Conservation (phyloP, 2,329 filamentous ascomycete species). For the Alternaria incomplexa region DNA sequence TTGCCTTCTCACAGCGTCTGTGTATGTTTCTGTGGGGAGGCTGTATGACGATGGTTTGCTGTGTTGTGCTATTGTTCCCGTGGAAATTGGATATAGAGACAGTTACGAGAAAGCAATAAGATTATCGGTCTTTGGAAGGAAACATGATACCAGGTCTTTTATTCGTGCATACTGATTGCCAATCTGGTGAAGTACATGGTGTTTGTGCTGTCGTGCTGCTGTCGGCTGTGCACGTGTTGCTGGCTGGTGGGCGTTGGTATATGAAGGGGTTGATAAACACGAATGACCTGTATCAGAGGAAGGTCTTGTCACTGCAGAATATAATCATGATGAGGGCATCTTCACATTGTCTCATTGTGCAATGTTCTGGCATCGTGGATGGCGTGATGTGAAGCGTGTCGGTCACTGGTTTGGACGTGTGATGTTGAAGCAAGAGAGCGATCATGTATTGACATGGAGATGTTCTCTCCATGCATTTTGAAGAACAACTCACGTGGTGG, state of each 20-base stretch:
- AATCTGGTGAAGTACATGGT: background rate
- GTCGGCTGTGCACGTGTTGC: background rate
- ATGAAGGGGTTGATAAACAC: background rate
- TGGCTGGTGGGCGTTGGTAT: background rate
- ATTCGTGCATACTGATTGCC: background rate
- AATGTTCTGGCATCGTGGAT: background rate
- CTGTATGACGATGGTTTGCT: background rate
- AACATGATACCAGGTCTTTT: background rate
- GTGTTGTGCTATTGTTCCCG: background rate
- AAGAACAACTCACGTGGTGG: background rate
- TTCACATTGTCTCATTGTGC: background rate
- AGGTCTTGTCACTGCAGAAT: background rate
- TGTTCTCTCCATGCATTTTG: background rate
- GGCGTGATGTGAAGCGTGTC: background rate
- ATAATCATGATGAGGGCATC: background rate
- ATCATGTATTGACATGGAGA: background rate
- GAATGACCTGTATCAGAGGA: background rate
- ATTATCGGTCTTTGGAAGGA: background rate
- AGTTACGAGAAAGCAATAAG: background rate
- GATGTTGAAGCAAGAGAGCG: background rate
- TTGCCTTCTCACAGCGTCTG: background rate
- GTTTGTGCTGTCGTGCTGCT: slow-evolving; percentile 3
- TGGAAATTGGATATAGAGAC: background rate
- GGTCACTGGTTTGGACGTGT: background rate
- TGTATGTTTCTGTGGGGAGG: background rate